Evolutionary conservation across 2,329 filamentous ascomycete species (phyloP), one percentile per base, ranked within the genome.

Genomic region (Lasiodiplodia theobromae): DNA sequence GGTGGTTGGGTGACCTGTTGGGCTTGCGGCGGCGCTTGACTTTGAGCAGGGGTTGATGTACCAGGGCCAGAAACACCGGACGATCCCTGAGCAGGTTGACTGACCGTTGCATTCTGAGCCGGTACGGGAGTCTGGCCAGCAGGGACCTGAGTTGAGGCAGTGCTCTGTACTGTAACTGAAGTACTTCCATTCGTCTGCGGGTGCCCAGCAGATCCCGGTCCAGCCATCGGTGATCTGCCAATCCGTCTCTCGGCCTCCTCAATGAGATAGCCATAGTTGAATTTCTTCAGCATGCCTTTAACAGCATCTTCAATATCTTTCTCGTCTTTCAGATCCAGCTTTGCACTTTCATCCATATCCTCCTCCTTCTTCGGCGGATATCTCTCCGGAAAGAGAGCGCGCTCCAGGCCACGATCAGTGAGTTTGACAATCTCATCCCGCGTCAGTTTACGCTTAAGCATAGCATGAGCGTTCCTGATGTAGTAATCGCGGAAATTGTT

Each of bases 241-340:
- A 67, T 37, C 14, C 57, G 56, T 21, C 49, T 63, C 23, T 68
- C 56, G n/a, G 66, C 66, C 31, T 68, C 56, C 21, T 62, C 66
- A 14, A 68, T 28, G 14, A 68, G n/a, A 47, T 68, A 63, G 10
- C 66, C 66, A n/a, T 53, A 56, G 21, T 60, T 60, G 40, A 68
- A 68, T 38, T 68, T 65, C 49, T 57, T 64, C 51, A 68, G 28
- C 67, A 68, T 68, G 25, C 54, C 67, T n/a, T 68, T 64, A n/a
- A 68, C 67, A 12, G 67, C 67, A 34, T 64, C 60, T 31, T 64
- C 67, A 40, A 68, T 65, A 18, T 68, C 58, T 37, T 58, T 64
- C 31, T 68, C 67, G n/a, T 68, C 67, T 44, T 68, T 68, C 25
- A 64, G 49, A 53, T 68, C 67, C n/a, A 56, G 11, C 8, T 54